Evolutionary conservation across 2,329 filamentous ascomycete species (phyloP), one percentile per base, ranked within the genome.

Genomic region (Claviceps quebecensis): DNA sequence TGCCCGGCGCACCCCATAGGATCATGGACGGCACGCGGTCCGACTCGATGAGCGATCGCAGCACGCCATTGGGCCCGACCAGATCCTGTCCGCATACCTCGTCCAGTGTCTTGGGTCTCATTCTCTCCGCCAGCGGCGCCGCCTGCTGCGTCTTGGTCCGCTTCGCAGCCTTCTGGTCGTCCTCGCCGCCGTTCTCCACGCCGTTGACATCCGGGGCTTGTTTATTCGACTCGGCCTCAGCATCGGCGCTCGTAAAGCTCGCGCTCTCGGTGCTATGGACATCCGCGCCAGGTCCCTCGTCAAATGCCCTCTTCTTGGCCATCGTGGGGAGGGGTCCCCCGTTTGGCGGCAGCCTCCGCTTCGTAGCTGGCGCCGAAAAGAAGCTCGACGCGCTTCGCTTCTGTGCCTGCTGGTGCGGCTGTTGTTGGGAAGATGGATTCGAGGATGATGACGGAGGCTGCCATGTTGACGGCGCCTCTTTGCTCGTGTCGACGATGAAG

Each of bases 11-110:
- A 36, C 87, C 87, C 87, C 93, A 98, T 14, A 98, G 73, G 41
- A 98, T 89, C 87, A 98, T 95, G 14, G 87, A 95, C 0, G 93
- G 91, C 36, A 97, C 81, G 5, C 85, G 78, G 60, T 93, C 84
- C 53, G 84, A 77, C 61, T 95, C 86, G 57, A 98, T 94, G 53
- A 97, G 76, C 34, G 84, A 83, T 4, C 91, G 82, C 44, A 98
- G 74, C 5, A 97, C 80, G n/a, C 93, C 93, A 36, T 81, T 72
- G 0, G 81, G 79, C 0, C 89, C 91, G 1, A 98, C 90, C 0
- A 98, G 79, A 45, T 95, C 88, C 68, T 98, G 93, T 0, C 93
- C 93, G 57, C 76, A 89, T 3, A 97, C 86, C 16, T 95, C 84
- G 61, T 96, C 87, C 7, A 98, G 76, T 0, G 76, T 86, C 52